phyloP scores from a whole-genome alignment of 164 flowering plant species.

The Aristolochia fimbriata region DNA sequence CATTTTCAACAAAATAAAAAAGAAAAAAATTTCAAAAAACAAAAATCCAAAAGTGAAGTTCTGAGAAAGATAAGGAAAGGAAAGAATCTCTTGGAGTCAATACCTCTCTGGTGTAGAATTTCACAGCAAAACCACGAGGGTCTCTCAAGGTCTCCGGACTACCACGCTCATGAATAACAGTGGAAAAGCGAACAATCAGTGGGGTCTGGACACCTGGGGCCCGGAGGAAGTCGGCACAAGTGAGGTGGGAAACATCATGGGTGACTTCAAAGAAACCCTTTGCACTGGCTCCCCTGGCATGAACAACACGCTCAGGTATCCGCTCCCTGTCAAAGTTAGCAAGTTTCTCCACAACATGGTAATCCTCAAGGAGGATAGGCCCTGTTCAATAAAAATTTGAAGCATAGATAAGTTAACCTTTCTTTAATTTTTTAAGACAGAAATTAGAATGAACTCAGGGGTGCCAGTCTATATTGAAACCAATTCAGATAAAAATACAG shows the following conservation, averaged over 20 bases:
- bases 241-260: conserved; percentile 76
- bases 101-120: conserved; percentile 95
- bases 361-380: conserved; percentile 97
- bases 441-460: too few species aligned
- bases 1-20: too few species aligned
- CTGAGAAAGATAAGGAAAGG: background rate
- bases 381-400: conserved; percentile 29
- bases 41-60: too few species aligned
- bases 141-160: conserved; percentile 98
- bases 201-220: conserved; percentile 99
- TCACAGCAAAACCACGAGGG: conserved; percentile 85
- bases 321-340: conserved; percentile 89
- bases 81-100: background rate
- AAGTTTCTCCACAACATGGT: conserved; percentile 88
- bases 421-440: too few species aligned
- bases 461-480: too few species aligned
- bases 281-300: conserved; percentile 99
- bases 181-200: conserved; percentile 83
- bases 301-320: conserved; percentile 98
- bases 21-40: too few species aligned
- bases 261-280: conserved; percentile 99
- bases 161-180: conserved; percentile 95
- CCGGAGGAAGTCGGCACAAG: conserved; percentile 93
- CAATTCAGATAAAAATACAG: too few species aligned
- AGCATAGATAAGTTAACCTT: too few species aligned